Evolutionary conservation across 306 rosid genomes (phyloP).

Genomic region (Vigna trinervia): DNA sequence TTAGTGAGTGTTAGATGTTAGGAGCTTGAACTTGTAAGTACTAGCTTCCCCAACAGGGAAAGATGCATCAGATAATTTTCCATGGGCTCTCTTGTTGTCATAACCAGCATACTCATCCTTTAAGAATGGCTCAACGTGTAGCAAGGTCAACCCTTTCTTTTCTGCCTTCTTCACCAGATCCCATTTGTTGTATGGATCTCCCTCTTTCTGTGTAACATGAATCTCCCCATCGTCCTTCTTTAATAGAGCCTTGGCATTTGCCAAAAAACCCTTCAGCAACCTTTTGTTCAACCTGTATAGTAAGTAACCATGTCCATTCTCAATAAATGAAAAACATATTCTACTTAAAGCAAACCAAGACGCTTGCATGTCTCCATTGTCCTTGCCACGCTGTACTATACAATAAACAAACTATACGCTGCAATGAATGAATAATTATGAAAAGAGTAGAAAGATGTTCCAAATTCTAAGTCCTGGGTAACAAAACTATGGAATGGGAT

Average conservation of each 20-base stretch:
- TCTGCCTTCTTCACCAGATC: constrained; percentile 64
- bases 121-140: constrained; percentile 57
- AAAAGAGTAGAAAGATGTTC: not conserved
- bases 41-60: constrained; percentile 61
- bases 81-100: constrained; percentile 80
- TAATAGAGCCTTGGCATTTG: constrained; percentile 62
- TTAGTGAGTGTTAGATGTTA: constrained; percentile 26
- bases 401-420: not conserved
- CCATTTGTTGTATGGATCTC: constrained; percentile 81
- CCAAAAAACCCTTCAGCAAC: constrained; percentile 68
- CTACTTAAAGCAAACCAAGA: not conserved
- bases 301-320: constrained; percentile 22
- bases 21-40: constrained; percentile 70
- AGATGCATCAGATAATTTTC: constrained; percentile 56
- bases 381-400: not conserved
- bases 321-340: constrained; percentile 29
- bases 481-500: not conserved
- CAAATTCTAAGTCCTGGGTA: not conserved
- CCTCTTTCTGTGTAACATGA: constrained; percentile 77
- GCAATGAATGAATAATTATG: not conserved
- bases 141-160: constrained; percentile 60
- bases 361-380: too few relatives aligned
- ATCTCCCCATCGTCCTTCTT: constrained; percentile 73
- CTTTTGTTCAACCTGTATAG: constrained; percentile 71
- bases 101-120: constrained; percentile 73